Evolutionary conservation across 306 rosid species (phyloP).

Genomic region (Dryas alaskensis): DNA sequence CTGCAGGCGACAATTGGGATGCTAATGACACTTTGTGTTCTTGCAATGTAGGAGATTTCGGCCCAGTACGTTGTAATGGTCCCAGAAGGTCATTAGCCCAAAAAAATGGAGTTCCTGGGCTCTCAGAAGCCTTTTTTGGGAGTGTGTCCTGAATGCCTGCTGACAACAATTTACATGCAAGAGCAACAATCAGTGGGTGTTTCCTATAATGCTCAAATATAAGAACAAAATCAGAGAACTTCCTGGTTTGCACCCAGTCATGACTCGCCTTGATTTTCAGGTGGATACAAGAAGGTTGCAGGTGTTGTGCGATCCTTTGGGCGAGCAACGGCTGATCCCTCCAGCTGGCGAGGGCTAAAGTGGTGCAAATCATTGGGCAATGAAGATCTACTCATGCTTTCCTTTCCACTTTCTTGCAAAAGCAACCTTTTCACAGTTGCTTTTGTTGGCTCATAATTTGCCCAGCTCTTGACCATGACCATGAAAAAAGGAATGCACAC

Average conservation of each 20-base stretch:
- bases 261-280: slow-evolving; percentile 46
- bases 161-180: slow-evolving; percentile 28
- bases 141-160: slow-evolving; percentile 37
- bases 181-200: slow-evolving; percentile 18
- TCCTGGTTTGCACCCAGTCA: slow-evolving; percentile 15
- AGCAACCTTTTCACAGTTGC: slow-evolving; percentile 67
- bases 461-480: slow-evolving; percentile 66
- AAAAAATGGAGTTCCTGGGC: slow-evolving; percentile 35
- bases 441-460: slow-evolving; percentile 74
- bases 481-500: slow-evolving; percentile 16
- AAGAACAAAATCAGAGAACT: slow-evolving; percentile 7
- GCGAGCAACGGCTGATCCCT: slow-evolving; percentile 37
- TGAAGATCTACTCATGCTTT: slow-evolving; percentile 30
- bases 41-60: slow-evolving; percentile 35
- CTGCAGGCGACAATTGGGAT: slow-evolving; percentile 34
- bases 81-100: slow-evolving; percentile 32
- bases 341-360: slow-evolving; percentile 29
- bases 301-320: slow-evolving; percentile 35
- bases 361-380: slow-evolving; percentile 38
- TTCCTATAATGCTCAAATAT: not conserved
- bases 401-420: slow-evolving; percentile 59
- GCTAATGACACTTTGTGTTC: slow-evolving; percentile 32
- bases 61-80: slow-evolving; percentile 33
- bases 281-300: slow-evolving; percentile 37
- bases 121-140: slow-evolving; percentile 34